Conservation (phyloP, 148 eudicot species). For the Bassia scoparia region DNA sequence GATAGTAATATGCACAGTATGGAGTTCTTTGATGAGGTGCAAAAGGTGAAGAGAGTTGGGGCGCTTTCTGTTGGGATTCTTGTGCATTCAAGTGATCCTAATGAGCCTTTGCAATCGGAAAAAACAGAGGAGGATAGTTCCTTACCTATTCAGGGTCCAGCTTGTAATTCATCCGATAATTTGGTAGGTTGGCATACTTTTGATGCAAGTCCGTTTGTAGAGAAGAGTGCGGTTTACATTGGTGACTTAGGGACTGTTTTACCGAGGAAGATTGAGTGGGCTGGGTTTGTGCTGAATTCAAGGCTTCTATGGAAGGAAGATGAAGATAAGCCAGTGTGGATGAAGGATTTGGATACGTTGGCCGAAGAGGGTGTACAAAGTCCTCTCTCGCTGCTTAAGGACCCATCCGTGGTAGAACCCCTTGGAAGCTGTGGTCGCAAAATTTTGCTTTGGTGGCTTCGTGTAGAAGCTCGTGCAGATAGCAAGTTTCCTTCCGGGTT, state of each 20-base stretch:
- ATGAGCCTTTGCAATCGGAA: slow-evolving; percentile 35
- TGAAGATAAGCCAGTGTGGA: slow-evolving; percentile 69
- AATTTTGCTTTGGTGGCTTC: slow-evolving; percentile 96
- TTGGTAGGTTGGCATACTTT: slow-evolving; percentile 90
- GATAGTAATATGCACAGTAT: slow-evolving; percentile 97
- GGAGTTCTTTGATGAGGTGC: slow-evolving; percentile 94
- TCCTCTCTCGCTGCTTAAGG: slow-evolving; percentile 69
- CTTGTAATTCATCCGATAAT: slow-evolving; percentile 77
- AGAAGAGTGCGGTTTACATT: slow-evolving; percentile 61
- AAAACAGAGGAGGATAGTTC: slow-evolving; percentile 36
- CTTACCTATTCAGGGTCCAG: slow-evolving; percentile 90
- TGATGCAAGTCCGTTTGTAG: slow-evolving; percentile 47
- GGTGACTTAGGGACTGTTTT: slow-evolving; percentile 76
- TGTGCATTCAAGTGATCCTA: slow-evolving; percentile 58
- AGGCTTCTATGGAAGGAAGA: slow-evolving; percentile 75
- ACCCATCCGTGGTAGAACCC: slow-evolving; percentile 77
- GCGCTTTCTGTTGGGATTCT: slow-evolving; percentile 92
- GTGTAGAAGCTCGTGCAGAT: slow-evolving; percentile 96
- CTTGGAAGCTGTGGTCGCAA: slow-evolving; percentile 94
- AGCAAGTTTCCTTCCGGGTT: slow-evolving; percentile 92
- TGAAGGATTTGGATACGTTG: slow-evolving; percentile 59
- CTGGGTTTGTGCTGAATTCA: slow-evolving; percentile 89
- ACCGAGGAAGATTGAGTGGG: slow-evolving; percentile 92
- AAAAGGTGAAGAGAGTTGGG: slow-evolving; percentile 72
- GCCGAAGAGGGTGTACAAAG: slow-evolving; percentile 54